Conservation (phyloP, 2,329 filamentous ascomycete genomes). For the Daldinia sp. region DNA sequence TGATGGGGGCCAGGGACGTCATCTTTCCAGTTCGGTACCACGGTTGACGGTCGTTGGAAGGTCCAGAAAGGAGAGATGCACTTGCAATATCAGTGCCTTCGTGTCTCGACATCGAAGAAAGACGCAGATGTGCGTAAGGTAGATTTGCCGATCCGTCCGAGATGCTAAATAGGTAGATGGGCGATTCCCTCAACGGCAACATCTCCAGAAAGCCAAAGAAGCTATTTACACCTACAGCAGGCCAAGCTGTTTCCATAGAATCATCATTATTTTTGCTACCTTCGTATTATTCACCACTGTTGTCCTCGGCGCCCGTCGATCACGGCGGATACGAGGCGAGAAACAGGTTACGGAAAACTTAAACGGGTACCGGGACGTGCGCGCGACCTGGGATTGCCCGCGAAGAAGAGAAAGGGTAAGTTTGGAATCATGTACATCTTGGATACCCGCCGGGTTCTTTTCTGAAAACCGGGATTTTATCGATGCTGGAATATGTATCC, state of each 20-base stretch:
- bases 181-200: neutral
- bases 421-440: neutral
- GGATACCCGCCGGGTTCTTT: neutral
- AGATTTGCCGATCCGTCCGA: neutral
- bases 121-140: too few species aligned
- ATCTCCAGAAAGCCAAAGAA: neutral
- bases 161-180: neutral
- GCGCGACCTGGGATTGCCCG: neutral
- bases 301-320: neutral
- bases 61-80: neutral
- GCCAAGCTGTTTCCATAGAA: neutral
- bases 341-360: constrained; percentile 21
- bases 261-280: neutral
- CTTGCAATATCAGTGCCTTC: too few species aligned
- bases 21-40: neutral
- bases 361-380: constrained; percentile 5
- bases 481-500: neutral
- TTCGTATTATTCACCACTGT: neutral
- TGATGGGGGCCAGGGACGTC: neutral
- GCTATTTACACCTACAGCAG: neutral
- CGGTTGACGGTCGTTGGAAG: neutral
- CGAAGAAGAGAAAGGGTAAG: neutral
- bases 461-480: neutral
- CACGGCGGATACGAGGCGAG: constrained; percentile 20
- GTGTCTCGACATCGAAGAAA: too few species aligned